Conservation (phyloP, 306 rosid genomes). For the Fragaria nilgerrensis region DNA sequence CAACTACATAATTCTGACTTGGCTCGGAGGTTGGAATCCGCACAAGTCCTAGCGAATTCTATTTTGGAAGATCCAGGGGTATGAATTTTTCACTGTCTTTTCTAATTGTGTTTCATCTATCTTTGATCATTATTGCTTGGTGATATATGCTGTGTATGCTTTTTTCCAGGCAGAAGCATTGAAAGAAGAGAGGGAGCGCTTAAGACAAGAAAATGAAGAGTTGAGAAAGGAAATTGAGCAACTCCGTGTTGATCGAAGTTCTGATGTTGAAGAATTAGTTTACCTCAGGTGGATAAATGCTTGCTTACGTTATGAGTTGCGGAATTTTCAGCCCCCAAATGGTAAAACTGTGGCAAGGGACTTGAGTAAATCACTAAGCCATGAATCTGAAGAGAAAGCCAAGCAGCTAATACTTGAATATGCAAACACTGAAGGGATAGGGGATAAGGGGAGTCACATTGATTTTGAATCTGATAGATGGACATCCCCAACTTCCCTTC, state of each 20-base stretch:
- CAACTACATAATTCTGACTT: constrained; percentile 62
- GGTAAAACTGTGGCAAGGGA: constrained; percentile 87
- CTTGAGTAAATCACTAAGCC: constrained; percentile 75
- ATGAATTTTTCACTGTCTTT: constrained; percentile 11
- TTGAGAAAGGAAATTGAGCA: constrained; percentile 57
- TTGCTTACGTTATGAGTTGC: constrained; percentile 75
- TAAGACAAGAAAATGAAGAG: constrained; percentile 44
- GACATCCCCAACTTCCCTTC: constrained; percentile 63
- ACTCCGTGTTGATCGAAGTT: constrained; percentile 53
- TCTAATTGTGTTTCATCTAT: not conserved
- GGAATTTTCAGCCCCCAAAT: constrained; percentile 56
- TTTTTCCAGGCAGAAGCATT: constrained; percentile 49
- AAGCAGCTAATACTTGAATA: constrained; percentile 81
- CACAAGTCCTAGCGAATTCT: constrained; percentile 77
- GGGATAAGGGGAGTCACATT: constrained; percentile 31
- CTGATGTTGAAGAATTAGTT: constrained; percentile 80
- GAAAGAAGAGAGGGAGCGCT: constrained; percentile 45
- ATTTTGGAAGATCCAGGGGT: constrained; percentile 69
- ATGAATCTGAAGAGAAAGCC: constrained; percentile 77
- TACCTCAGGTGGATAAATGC: constrained; percentile 92
- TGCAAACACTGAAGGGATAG: constrained; percentile 53
- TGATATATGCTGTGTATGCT: not conserved
- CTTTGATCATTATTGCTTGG: not conserved
- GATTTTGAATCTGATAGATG: constrained; percentile 70
- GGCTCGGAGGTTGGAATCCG: constrained; percentile 65